These are phyloP conservation scores for Aspergillus melleus DNA, from an alignment of 2,329 filamentous ascomycete species.

Conservation along the genomic window DNA sequence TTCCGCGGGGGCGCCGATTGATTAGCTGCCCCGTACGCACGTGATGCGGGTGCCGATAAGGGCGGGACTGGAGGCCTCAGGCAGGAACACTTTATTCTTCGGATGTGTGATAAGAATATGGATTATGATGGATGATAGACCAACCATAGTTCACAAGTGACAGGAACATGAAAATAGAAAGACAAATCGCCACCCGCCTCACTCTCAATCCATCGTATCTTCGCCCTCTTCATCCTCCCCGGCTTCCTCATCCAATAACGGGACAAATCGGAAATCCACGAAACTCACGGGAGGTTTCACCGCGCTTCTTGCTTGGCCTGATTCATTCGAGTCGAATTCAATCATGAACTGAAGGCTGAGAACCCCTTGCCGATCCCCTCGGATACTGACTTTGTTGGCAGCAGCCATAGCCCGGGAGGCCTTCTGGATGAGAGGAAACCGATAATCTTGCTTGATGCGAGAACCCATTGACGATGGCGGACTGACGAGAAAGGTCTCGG, in stretches of 20 bases:
- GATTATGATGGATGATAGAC: neutral
- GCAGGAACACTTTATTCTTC: neutral
- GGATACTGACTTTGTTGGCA: constrained; percentile 86
- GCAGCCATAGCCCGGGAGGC: constrained; percentile 90
- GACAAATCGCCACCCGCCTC: neutral
- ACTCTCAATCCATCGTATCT: constrained; percentile 1
- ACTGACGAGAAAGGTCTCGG: constrained; percentile 55
- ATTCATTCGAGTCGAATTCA: constrained; percentile 67
- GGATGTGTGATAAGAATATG: neutral
- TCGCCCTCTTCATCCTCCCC: constrained; percentile 17
- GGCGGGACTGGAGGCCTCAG: neutral
- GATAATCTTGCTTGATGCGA: constrained; percentile 75
- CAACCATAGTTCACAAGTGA: too few relatives aligned
- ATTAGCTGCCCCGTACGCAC: neutral
- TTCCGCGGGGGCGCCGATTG: neutral
- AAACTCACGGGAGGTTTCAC: constrained; percentile 41
- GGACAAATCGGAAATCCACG: constrained; percentile 50
- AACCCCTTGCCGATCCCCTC: constrained; percentile 85
- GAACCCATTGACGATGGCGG: constrained; percentile 57
- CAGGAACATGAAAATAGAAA: neutral
- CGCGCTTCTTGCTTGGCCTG: constrained; percentile 20
- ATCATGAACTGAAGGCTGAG: constrained; percentile 96
- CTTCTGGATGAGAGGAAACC: constrained; percentile 81
- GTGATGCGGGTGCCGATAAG: neutral
- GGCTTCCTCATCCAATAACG: constrained; percentile 44